Evolutionary conservation across 208 protist genomes (phyloP).

Genomic region (Naegleria lovaniensis): DNA sequence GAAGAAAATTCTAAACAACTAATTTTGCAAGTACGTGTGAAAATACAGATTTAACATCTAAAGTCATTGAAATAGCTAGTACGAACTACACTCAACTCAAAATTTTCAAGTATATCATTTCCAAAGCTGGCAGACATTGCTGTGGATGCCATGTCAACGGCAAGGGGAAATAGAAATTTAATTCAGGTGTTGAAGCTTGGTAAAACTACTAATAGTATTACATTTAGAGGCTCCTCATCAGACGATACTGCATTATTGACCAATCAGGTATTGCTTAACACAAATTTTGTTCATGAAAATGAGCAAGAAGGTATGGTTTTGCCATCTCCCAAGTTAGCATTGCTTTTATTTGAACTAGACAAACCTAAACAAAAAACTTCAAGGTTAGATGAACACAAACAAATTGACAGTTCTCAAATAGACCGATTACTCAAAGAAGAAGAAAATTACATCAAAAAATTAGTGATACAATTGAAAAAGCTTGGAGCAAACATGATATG

Average conservation of each 20-base stretch:
- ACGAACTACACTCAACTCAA: background rate
- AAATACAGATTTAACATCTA: background rate
- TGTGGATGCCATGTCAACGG: background rate
- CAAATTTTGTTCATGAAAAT: background rate
- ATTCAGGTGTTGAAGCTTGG: background rate
- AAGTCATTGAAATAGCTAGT: background rate
- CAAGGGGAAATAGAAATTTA: background rate
- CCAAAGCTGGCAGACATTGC: background rate
- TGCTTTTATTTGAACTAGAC: background rate
- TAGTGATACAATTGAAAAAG: background rate
- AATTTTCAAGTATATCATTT: background rate
- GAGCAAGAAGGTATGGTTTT: background rate
- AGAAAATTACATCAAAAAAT: background rate
- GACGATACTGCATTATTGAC: background rate
- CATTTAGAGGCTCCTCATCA: background rate
- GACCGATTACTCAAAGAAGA: background rate
- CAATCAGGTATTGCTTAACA: background rate
- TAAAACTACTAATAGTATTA: background rate
- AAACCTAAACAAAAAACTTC: background rate
- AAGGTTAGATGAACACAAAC: background rate
- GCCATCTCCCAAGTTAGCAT: background rate
- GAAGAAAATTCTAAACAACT: background rate
- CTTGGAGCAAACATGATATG: background rate
- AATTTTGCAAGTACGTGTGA: background rate
- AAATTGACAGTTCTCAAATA: background rate